phyloP scores from a whole-genome alignment of 768 basidiomycete genomes.

The Thelephora ganbajun region DNA sequence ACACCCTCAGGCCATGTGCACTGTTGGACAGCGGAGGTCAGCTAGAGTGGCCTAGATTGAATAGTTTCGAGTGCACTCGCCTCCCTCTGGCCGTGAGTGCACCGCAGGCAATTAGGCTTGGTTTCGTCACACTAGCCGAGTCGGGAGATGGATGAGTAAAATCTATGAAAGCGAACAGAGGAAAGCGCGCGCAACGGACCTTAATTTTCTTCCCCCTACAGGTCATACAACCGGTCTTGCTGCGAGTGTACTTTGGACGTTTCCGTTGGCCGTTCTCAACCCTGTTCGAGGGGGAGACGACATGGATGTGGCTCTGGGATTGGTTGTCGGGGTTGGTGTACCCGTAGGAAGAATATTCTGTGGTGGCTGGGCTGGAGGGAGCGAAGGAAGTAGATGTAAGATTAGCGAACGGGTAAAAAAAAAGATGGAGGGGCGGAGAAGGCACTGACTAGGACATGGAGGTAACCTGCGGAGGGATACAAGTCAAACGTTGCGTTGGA shows the following conservation, averaged over 20 bases:
- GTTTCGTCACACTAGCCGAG: constrained; percentile 70
- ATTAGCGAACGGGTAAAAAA: not conserved
- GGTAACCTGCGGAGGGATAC: not conserved
- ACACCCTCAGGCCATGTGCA: constrained; percentile 78
- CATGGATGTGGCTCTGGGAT: constrained; percentile 26
- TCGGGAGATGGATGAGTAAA: constrained; percentile 3
- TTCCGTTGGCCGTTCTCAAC: constrained; percentile 50
- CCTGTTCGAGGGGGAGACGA: constrained; percentile 33
- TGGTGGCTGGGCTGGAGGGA: not conserved
- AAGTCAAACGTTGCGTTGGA: too few relatives aligned
- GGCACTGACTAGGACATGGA: not conserved
- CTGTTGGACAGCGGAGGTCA: constrained; percentile 13
- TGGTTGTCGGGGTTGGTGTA: constrained; percentile 18
- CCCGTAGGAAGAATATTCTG: not conserved
- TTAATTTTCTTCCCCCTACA: constrained; percentile 94
- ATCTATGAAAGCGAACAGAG: not conserved
- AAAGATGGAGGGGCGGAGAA: not conserved
- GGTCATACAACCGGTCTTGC: constrained; percentile 88
- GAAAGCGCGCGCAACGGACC: constrained; percentile 29
- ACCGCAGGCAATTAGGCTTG: constrained; percentile 79
- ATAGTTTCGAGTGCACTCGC: constrained; percentile 26
- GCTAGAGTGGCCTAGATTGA: not conserved
- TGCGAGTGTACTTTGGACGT: constrained; percentile 86
- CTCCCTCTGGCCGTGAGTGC: constrained; percentile 74
- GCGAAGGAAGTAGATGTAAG: not conserved